These are phyloP conservation scores for Naganishia vaughanmartiniae DNA, from an alignment of 768 basidiomycete species.

Conservation along the genomic window DNA sequence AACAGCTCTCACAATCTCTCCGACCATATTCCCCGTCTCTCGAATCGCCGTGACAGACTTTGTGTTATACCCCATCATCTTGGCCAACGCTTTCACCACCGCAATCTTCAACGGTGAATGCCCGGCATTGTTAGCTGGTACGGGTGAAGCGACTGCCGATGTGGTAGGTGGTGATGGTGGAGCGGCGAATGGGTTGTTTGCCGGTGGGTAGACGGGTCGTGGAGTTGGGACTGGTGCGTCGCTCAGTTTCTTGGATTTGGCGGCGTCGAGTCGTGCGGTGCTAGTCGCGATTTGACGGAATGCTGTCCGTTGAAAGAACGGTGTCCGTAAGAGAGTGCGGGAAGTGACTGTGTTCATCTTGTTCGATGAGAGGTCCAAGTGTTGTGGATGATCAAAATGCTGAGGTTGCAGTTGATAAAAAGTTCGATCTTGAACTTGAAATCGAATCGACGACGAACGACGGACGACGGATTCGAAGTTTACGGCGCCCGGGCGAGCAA, in stretches of 20 bases:
- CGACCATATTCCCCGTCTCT: slow-evolving; percentile 54
- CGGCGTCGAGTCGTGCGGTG: background rate
- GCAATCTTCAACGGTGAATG: slow-evolving; percentile 44
- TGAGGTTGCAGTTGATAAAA: background rate
- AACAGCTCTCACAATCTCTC: slow-evolving; percentile 53
- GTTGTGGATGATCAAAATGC: background rate
- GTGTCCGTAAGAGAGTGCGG: background rate
- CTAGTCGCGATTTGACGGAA: slow-evolving; percentile 12
- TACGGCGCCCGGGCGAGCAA: too few species aligned
- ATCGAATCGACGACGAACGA: too few species aligned
- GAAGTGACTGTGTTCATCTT: background rate
- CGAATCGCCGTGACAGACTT: slow-evolving; percentile 54
- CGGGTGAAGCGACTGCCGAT: background rate
- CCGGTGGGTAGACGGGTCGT: slow-evolving; percentile 44
- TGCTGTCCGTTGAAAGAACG: background rate
- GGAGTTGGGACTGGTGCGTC: slow-evolving; percentile 30
- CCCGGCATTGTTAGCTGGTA: slow-evolving; percentile 24
- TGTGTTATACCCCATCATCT: slow-evolving; percentile 54
- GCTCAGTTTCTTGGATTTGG: slow-evolving; percentile 15
- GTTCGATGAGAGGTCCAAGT: background rate
- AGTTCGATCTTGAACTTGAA: background rate
- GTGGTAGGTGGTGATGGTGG: slow-evolving; percentile 17
- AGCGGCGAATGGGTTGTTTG: slow-evolving; percentile 45
- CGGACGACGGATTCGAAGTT: background rate
- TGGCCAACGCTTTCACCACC: slow-evolving; percentile 50